These are phyloP conservation scores for Lumnitzera littorea DNA, from an alignment of 345 rosid genomes.

Conservation along the genomic window DNA sequence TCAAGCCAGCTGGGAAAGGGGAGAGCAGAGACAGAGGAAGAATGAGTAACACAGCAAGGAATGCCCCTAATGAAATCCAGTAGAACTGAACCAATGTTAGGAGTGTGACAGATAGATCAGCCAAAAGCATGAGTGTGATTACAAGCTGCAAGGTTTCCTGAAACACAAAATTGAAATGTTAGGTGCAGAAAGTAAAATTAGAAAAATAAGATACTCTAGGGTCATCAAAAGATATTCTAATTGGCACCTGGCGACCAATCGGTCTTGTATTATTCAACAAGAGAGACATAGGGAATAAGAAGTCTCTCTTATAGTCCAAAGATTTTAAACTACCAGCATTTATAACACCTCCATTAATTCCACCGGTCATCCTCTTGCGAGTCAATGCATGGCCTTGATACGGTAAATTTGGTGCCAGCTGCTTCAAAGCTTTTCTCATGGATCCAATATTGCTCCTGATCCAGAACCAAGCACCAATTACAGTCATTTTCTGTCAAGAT, in stretches of 20 bases:
- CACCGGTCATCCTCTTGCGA: constrained; percentile 82
- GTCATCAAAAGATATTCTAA: not conserved
- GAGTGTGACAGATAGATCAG: constrained; percentile 78
- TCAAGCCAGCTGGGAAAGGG: constrained; percentile 92
- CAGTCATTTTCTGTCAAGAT: constrained; percentile 8
- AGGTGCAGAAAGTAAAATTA: constrained; percentile 3
- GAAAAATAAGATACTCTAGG: not conserved
- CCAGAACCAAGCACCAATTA: constrained; percentile 11
- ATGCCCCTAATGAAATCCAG: constrained; percentile 83
- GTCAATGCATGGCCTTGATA: constrained; percentile 55
- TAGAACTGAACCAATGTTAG: constrained; percentile 84
- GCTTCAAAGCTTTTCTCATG: constrained; percentile 37
- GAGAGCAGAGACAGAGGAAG: constrained; percentile 89
- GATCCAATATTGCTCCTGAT: constrained; percentile 44
- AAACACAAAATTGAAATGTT: constrained; percentile 12
- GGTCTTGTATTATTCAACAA: constrained; percentile 82
- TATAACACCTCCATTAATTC: constrained; percentile 83
- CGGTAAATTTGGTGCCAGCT: constrained; percentile 49
- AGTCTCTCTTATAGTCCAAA: constrained; percentile 63
- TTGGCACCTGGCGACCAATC: constrained; percentile 75
- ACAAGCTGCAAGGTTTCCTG: constrained; percentile 81
- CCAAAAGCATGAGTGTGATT: constrained; percentile 75
- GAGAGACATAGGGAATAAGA: constrained; percentile 69
- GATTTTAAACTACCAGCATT: constrained; percentile 65
- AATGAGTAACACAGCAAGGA: constrained; percentile 79